A percentile compares a stretch with the other conserved stretches of the same genome.
Conservation (phyloP, 306 rosid genomes). For the Gleditsia sinensis region DNA sequence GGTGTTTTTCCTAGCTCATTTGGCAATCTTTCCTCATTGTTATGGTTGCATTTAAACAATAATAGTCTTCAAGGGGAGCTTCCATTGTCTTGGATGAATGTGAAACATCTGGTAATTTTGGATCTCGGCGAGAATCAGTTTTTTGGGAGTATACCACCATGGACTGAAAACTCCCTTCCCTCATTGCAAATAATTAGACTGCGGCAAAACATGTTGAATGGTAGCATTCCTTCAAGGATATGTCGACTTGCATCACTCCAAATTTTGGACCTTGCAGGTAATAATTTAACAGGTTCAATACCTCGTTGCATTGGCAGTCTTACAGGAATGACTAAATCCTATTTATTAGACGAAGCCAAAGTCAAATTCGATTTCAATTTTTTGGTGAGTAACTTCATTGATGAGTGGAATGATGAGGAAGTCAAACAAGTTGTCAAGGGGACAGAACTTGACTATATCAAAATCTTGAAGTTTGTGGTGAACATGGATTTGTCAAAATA, state of each 20-base stretch:
- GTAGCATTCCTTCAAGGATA: neutral
- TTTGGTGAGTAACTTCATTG: neutral
- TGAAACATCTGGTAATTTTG: neutral
- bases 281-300: neutral
- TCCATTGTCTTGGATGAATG: neutral
- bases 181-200: neutral
- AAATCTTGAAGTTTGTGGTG: neutral
- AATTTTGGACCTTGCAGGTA: neutral
- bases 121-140: slow-evolving; percentile 7
- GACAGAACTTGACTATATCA: neutral
- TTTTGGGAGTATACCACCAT: neutral
- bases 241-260: neutral
- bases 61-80: neutral
- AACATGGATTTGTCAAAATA: neutral
- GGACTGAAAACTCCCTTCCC: neutral
- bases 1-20: neutral
- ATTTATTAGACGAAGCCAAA: neutral
- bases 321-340: neutral
- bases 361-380: neutral
- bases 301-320: neutral
- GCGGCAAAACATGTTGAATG: neutral
- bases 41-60: neutral
- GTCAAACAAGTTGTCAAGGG: neutral
- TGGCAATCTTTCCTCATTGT: neutral
- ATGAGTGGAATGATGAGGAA: neutral